These are phyloP conservation scores for Microthlaspi erraticum DNA, from an alignment of 345 rosid species.

Conservation along the genomic window DNA sequence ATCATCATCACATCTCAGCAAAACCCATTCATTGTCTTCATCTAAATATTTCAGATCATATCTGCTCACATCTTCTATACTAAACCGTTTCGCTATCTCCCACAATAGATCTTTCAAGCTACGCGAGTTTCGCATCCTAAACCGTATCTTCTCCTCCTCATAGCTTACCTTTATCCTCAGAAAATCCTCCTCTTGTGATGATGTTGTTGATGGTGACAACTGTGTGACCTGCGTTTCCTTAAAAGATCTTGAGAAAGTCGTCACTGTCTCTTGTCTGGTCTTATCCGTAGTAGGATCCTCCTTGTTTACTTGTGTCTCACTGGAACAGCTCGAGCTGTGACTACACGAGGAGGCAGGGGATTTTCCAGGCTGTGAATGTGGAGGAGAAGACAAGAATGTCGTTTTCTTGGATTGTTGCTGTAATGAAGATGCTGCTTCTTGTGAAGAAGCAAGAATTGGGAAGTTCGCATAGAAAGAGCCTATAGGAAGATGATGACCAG, in stretches of 20 bases:
- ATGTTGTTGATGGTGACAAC: slow-evolving; percentile 38
- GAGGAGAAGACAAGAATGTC: slow-evolving; percentile 23
- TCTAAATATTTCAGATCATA: slow-evolving; percentile 86
- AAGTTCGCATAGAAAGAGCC: slow-evolving; percentile 72
- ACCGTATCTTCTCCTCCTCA: slow-evolving; percentile 70
- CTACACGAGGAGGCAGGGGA: slow-evolving; percentile 64
- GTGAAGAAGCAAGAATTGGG: slow-evolving; percentile 69
- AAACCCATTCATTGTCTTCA: slow-evolving; percentile 91
- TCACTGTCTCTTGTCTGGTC: slow-evolving; percentile 39
- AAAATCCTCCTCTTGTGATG: slow-evolving; percentile 54
- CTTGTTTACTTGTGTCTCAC: slow-evolving; percentile 54
- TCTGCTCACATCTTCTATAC: slow-evolving; percentile 55
- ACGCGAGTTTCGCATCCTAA: slow-evolving; percentile 67
- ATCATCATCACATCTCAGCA: slow-evolving; percentile 89
- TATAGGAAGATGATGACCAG: slow-evolving; percentile 65
- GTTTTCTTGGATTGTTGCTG: slow-evolving; percentile 31
- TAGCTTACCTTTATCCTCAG: slow-evolving; percentile 67
- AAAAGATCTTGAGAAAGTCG: slow-evolving; percentile 53
- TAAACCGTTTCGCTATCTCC: slow-evolving; percentile 76
- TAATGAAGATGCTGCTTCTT: slow-evolving; percentile 47
- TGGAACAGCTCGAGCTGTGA: slow-evolving; percentile 74
- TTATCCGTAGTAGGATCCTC: slow-evolving; percentile 40
- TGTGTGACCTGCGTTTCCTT: slow-evolving; percentile 36
- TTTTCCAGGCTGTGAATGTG: slow-evolving; percentile 43
- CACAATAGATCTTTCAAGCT: slow-evolving; percentile 53